Evolutionary conservation across 75 land plant genomes (phyloP).

Genomic region (Pinus albicaulis): DNA sequence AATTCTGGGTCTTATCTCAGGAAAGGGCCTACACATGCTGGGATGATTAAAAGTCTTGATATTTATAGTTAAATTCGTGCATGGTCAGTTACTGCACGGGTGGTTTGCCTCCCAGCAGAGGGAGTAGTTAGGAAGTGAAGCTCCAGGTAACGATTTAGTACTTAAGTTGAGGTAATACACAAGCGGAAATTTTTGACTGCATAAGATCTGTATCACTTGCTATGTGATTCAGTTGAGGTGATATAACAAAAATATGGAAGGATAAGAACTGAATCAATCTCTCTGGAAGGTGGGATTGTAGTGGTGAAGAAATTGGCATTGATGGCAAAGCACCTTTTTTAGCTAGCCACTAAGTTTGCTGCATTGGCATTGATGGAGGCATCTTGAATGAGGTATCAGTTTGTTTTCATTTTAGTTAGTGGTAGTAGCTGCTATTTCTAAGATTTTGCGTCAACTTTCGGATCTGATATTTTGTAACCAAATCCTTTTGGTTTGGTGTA

Average conservation of each 20-base stretch:
- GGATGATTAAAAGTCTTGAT: neutral
- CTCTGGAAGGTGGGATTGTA: conserved; percentile 6
- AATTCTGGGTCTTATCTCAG: neutral
- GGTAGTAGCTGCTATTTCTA: conserved; percentile 2
- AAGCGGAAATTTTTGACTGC: neutral
- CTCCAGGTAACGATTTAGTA: neutral
- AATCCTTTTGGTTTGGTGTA: neutral
- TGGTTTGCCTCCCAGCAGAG: neutral
- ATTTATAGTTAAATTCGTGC: conserved; percentile 1
- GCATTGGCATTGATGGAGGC: neutral
- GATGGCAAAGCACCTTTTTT: conserved; percentile 9
- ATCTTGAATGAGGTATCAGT: neutral
- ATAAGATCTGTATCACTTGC: neutral
- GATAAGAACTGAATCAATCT: neutral
- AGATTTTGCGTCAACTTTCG: neutral
- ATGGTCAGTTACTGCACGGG: neutral
- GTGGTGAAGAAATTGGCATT: neutral
- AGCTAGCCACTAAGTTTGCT: conserved; percentile 8
- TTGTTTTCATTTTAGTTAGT: neutral
- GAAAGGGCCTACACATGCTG: neutral
- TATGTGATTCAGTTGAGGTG: conserved; percentile 4
- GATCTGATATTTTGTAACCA: neutral
- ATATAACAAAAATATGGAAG: neutral
- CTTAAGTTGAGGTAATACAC: conserved; percentile 1
- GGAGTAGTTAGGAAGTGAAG: neutral